Conservation (phyloP, 805 yeast species). For the Starmerella apicola region DNA sequence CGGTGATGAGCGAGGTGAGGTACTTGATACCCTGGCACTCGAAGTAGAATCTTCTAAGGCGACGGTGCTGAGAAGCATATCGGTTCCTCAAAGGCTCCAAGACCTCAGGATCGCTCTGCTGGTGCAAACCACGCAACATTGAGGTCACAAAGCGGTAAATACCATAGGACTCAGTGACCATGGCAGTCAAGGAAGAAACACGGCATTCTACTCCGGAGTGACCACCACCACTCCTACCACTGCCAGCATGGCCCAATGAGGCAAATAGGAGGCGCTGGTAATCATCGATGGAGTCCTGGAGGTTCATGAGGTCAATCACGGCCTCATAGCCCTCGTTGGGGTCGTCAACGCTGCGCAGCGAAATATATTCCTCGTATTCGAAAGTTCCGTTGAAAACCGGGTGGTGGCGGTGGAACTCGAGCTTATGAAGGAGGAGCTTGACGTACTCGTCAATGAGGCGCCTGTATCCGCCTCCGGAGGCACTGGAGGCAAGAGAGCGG, state of each 20-base stretch:
- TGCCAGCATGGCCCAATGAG: slow-evolving; percentile 39
- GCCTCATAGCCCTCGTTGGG: slow-evolving; percentile 95
- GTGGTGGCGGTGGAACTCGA: slow-evolving; percentile 72
- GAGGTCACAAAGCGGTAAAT: slow-evolving; percentile 79
- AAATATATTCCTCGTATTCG: slow-evolving; percentile 89
- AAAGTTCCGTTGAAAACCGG: slow-evolving; percentile 89
- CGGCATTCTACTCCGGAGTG: slow-evolving; percentile 50
- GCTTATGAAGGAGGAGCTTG: slow-evolving; percentile 52
- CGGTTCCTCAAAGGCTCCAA: slow-evolving; percentile 61
- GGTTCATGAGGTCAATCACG: slow-evolving; percentile 66
- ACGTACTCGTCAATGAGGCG: slow-evolving; percentile 68
- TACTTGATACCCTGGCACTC: slow-evolving; percentile 79
- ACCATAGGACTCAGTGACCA: slow-evolving; percentile 85
- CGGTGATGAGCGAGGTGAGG: slow-evolving; percentile 65
- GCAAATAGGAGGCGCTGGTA: slow-evolving; percentile 68
- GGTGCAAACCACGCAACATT: slow-evolving; percentile 80
- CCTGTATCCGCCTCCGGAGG: slow-evolving; percentile 37
- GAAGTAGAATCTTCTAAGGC: slow-evolving; percentile 71
- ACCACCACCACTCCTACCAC: slow-evolving; percentile 27
- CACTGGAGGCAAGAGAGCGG: slow-evolving; percentile 46
- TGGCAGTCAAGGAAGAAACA: slow-evolving; percentile 76
- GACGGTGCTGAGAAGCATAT: slow-evolving; percentile 55
- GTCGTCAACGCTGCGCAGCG: slow-evolving; percentile 74
- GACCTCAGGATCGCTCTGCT: slow-evolving; percentile 61
- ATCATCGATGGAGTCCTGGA: slow-evolving; percentile 75